Conservation (phyloP, 2,329 filamentous ascomycete species). For the Nemania diffusa region DNA sequence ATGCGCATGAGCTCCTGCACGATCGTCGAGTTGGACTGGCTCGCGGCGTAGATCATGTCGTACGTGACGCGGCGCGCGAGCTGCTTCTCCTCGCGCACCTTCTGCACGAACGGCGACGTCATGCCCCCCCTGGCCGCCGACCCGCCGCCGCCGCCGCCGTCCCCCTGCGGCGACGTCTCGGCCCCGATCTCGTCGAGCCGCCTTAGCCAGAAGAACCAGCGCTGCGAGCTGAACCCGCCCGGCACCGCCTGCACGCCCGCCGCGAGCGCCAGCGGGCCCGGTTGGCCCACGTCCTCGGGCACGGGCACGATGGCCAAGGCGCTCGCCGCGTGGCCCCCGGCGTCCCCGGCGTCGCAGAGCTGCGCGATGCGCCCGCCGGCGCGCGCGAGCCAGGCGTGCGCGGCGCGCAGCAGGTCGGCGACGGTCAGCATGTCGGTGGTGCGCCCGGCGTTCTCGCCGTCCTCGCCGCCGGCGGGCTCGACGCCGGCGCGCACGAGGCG, state of each 20-base stretch:
- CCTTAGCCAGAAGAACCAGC: slow-evolving; percentile 42
- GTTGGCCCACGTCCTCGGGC: slow-evolving; percentile 30
- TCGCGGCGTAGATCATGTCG: slow-evolving; percentile 39
- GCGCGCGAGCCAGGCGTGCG: slow-evolving; percentile 37
- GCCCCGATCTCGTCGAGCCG: slow-evolving; percentile 40
- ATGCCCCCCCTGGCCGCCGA: slow-evolving; percentile 24
- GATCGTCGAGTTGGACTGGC: slow-evolving; percentile 38
- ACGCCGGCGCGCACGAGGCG: slow-evolving; percentile 34
- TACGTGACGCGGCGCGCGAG: slow-evolving; percentile 36
- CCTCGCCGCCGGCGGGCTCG: slow-evolving; percentile 38
- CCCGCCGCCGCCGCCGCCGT: slow-evolving; percentile 18
- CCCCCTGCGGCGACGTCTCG: slow-evolving; percentile 26
- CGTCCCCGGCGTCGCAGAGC: slow-evolving; percentile 40
- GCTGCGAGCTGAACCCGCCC: slow-evolving; percentile 37
- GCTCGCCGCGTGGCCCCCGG: slow-evolving; percentile 2
- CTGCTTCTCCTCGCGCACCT: slow-evolving; percentile 34
- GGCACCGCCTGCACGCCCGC: slow-evolving; percentile 31
- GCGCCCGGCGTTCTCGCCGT: slow-evolving; percentile 38
- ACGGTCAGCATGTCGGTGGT: slow-evolving; percentile 39
- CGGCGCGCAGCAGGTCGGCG: slow-evolving; percentile 36
- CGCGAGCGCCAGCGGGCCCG: slow-evolving; percentile 35
- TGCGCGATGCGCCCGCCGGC: slow-evolving; percentile 38
- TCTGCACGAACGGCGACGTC: slow-evolving; percentile 34
- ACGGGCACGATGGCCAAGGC: slow-evolving; percentile 23
- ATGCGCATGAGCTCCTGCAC: slow-evolving; percentile 38